Base-by-base conservation (phyloP, 2,329 filamentous ascomycete species). In the Diaporthe eres region DNA sequence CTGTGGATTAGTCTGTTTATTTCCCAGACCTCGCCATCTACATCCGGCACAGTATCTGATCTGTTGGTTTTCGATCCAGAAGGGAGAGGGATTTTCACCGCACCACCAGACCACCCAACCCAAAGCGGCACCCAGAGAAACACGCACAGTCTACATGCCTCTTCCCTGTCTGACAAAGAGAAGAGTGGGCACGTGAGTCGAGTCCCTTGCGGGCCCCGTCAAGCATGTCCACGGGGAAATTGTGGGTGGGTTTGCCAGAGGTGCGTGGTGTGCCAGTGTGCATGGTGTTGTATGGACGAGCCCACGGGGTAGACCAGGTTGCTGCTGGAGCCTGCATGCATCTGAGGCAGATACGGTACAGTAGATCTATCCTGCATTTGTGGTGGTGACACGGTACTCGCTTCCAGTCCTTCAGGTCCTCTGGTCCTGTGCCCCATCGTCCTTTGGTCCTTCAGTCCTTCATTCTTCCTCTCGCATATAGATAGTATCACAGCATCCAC, bases 121-220 rank as follows among this genome's bases (percentile, higher is more conserved):
- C 13, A 10, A 13, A 34, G 15, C 44, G n/a, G 10, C 39, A 28
- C 7, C 25, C 60, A 17, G 1, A 39, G 31, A 17, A 4, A 25
- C 12, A n/a, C 34, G 47, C 47, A 53, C 65, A 68, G 31, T 39
- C 31, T 53, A 28, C 42, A n/a, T 5, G 31, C 47, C 65, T 37
- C 28, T 17, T 68, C 47, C 65, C 65, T 68, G 65, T 34, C 63
- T 51, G 44, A 51, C 34, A 53, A 39, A 68, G 65, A 6, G 31
- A 25, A 19, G 10, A n/a, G 49, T 55, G 31, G 65, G 19, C 65
- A 55, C 49, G 34, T 70, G 65, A 70, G 65, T 70, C 65, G 65
- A 28, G 65, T 53, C 25, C 65, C 28, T 53, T 68, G 34, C 65
- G 34, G 34, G 65, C 9, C 57, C 6, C 31, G 25, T 25, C 39